Base-by-base conservation (phyloP, 495 filamentous ascomycete genomes). In the Daldinia vernicosa region DNA sequence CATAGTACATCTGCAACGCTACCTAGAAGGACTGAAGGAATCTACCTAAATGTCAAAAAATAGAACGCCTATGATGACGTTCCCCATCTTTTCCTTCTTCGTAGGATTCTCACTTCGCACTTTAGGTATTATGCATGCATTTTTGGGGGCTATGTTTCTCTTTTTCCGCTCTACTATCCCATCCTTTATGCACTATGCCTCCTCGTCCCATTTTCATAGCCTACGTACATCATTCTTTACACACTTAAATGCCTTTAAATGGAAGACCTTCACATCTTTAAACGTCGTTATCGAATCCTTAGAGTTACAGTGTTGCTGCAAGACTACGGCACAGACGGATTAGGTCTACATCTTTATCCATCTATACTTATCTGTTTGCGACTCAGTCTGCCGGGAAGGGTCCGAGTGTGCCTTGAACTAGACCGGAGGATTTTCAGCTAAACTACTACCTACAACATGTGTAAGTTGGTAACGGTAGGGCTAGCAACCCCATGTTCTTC, bases 11-110 rank as follows among this genome's bases (percentile, higher is more conserved):
- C 26, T 40, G 37, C 37, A 14, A 40, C 37, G 14, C 37, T 40
- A 35, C n/a, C n/a, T n/a, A n/a, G n/a, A n/a, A n/a, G n/a, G n/a
- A n/a, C n/a, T n/a, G n/a, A 12, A n/a, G 3, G 19, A 58, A 37
- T 19, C 54, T 60, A 63, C 26, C 1, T 27, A 4, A 66, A 56
- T 28, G 40, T 60, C 45, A 24, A 65, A 61, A 70, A 70, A 70
- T 61, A 66, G 62, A 70, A 70, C 66, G 51, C 63, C 53, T 47
- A 66, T 71, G 63, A 66, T 71, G 63, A 67, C 69, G 63, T 71
- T 52, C 52, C 52, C 51, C 53, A 22, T 37, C 26, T 28, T 39
- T 53, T 30, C 28, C 30, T 43, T 39, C 33, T 39, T 61, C 32
- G 51, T 33, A 67, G 57, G 45, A 60, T 60, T 60, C 17, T 15